Base-by-base conservation (phyloP, 2,329 filamentous ascomycete genomes). In the Aspergillus tanneri region DNA sequence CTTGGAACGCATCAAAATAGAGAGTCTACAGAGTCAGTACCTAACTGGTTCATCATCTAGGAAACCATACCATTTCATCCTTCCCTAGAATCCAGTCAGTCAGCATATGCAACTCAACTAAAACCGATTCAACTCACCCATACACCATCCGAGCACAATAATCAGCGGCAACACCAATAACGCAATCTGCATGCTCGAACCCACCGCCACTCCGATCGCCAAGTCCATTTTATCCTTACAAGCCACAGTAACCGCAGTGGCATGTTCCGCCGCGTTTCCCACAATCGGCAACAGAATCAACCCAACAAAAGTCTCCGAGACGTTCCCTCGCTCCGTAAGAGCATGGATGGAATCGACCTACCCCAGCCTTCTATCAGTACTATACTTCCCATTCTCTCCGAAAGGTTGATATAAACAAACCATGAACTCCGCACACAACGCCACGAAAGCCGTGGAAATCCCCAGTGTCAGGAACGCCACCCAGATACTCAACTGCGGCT, bases 1-100 rank as follows among this genome's bases (percentile, higher is more conserved):
- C 85, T 72, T 96, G 89, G 75, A 96, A 96, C 1, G 84, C 84
- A 63, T 95, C 89, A 65, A 96, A 93, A 66, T 86, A 86, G 4
- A 95, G 79, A 16, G 84, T 88, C 68, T 70, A 42, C 22, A 40
- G 19, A 42, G 27, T 59, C 50, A 63, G 55, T 51, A 37, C 30
- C 14, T n/a, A n/a, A n/a, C n/a, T n/a, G n/a, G n/a, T n/a, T n/a
- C n/a, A n/a, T n/a, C n/a, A n/a, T n/a, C n/a, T n/a, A n/a, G n/a
- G n/a, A n/a, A n/a, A 23, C 42, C 58, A 23, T 61, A 71, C 67
- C 88, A 87, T 84, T 28, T 76, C 71, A 41, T 80, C 72, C 14
- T 80, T 74, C 44, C 79, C 66, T 66, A 47, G 32, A 28, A 12
- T 11, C 7, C 30, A 43, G 5, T 12, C 6, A 16, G 39, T 50